Evolutionary conservation across 75 land plant genomes (phyloP), one percentile per base, ranked within the genome.

Genomic region (Pinus albicaulis): DNA sequence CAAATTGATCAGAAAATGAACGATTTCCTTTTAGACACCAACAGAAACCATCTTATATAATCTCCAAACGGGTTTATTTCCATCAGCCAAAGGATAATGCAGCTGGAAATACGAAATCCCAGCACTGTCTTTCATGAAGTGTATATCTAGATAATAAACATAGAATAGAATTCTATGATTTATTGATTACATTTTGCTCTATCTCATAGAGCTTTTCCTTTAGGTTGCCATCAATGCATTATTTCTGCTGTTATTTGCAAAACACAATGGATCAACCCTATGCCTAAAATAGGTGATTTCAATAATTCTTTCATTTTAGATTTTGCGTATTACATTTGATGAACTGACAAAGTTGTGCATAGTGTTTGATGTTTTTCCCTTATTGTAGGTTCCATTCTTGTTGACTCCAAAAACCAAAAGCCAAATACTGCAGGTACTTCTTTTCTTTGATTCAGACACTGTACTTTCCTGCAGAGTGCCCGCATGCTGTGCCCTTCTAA

Each of bases 371-470:
- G 68, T 28, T 64, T 64, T 24, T 64, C 68, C 68, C 38, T 16
- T 64, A 20, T 64, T 76, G 72, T 66, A 85, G 86, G 77, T 82
- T 23, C 86, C 84, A 55, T 85, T 82, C 63, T 20, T 82, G 23
- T 52, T 82, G 56, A 73, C 86, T 72, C 80, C 80, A 4, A 81
- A 74, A 74, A 84, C 86, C 55, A 85, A 85, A 75, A 75, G 80
- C 77, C 74, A 74, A 65, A 75, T 82, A 15, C 48, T 85, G 55
- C 84, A 85, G 80, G 86, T 82, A 59, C 34, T 15, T 10, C 11
- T 23, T n/a, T 48, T 22, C 56, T 80, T 25, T 25, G 25, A 14
- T 10, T 10, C 13, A 34, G 14, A 15, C 15, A 16, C 61, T 36
- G 44, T 41, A 59, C 41, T 7, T 36, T 75, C 5, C 71, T 20